phyloP scores from a whole-genome alignment of 2,329 filamentous ascomycete species.

The Penicillium polonicum region DNA sequence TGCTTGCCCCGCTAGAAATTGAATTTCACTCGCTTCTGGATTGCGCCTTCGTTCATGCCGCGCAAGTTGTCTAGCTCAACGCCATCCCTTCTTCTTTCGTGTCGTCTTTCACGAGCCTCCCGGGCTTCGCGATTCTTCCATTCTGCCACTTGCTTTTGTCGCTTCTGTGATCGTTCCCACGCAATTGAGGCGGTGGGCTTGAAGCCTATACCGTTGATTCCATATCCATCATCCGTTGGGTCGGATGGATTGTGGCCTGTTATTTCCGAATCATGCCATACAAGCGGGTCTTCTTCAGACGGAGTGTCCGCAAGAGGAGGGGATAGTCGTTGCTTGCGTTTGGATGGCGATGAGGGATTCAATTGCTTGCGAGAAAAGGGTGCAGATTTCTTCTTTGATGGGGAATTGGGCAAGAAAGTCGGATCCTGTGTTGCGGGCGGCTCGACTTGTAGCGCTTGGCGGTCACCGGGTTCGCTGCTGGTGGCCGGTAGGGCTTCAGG shows the following conservation, averaged over 20 bases:
- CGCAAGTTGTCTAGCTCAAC: constrained; percentile 27
- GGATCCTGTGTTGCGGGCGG: constrained; percentile 8
- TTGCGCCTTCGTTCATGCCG: constrained; percentile 29
- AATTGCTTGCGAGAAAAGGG: constrained; percentile 27
- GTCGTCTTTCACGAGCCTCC: constrained; percentile 58
- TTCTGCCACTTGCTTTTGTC: constrained; percentile 59
- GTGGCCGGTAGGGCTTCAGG: constrained; percentile 16
- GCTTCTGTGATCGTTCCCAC: constrained; percentile 55
- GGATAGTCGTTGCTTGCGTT: constrained; percentile 33
- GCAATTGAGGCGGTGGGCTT: constrained; percentile 60
- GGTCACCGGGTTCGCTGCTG: constrained; percentile 9
- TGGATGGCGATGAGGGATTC: constrained; percentile 20
- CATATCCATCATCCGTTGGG: constrained; percentile 61
- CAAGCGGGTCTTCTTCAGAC: constrained; percentile 37
- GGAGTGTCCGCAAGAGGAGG: constrained; percentile 32
- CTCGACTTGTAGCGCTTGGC: constrained; percentile 10
- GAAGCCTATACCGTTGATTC: constrained; percentile 64
- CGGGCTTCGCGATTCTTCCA: constrained; percentile 59
- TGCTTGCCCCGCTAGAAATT: constrained; percentile 25
- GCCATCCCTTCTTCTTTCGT: constrained; percentile 49
- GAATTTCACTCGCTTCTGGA: constrained; percentile 45
- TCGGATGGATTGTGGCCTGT: constrained; percentile 59
- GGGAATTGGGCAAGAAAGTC: constrained; percentile 13
- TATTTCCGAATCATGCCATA: constrained; percentile 62
- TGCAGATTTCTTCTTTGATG: constrained; percentile 21